Evolutionary conservation across 2,329 filamentous ascomycete genomes (phyloP).

Genomic region (Chaetothyriales sp.): DNA sequence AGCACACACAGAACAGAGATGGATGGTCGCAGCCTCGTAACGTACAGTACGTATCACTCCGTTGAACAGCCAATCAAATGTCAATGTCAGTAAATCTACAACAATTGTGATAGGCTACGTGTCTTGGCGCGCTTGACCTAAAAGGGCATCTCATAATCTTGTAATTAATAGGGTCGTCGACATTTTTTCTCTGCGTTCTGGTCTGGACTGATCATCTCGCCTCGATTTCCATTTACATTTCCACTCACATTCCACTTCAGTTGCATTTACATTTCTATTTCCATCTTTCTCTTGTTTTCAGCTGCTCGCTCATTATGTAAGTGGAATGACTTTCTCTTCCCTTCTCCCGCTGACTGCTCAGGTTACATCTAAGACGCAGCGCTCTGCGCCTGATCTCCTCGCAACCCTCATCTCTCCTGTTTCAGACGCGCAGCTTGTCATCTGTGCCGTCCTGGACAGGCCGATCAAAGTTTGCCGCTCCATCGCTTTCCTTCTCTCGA

Average conservation of each 20-base stretch:
- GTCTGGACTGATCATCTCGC: no score
- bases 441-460: conserved; percentile 23
- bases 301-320: neutral
- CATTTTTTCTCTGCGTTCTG: neutral
- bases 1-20: no score
- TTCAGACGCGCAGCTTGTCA: conserved; percentile 28
- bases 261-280: neutral
- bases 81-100: no score
- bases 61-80: no score
- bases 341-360: conserved; percentile 17
- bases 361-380: conserved; percentile 44
- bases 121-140: neutral
- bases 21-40: no score
- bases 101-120: no score
- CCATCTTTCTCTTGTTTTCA: neutral
- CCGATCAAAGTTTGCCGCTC: conserved; percentile 26
- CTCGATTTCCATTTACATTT: neutral
- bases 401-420: conserved; percentile 29
- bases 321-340: neutral
- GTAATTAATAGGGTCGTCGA: neutral
- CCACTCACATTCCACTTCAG: neutral
- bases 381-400: conserved; percentile 40
- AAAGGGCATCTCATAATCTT: neutral
- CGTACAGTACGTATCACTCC: no score
- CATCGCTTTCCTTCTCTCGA: conserved; percentile 27